Evolutionary conservation across 306 rosid species (phyloP).

Genomic region (Citrullus colocynthis): DNA sequence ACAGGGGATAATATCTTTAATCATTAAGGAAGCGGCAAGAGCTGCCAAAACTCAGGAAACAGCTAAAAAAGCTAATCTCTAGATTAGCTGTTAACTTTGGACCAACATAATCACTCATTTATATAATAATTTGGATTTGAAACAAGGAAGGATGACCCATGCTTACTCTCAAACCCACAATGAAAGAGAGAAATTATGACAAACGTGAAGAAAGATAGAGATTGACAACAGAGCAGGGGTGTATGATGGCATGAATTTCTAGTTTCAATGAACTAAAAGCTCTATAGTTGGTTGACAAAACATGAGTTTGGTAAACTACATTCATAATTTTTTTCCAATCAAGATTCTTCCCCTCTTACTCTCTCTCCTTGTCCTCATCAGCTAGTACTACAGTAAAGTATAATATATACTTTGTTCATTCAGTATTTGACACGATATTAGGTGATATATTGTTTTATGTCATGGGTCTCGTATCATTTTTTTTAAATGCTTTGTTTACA

Average conservation of each 20-base stretch:
- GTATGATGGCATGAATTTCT: neutral
- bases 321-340: neutral
- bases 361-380: neutral
- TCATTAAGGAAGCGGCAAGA: neutral
- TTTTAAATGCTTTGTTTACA: too few relatives aligned
- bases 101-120: neutral
- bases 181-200: neutral
- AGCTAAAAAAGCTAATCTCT: slow-evolving; percentile 2
- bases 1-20: neutral
- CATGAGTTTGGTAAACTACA: neutral
- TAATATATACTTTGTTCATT: too few relatives aligned
- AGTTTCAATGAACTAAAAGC: neutral
- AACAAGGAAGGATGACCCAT: neutral
- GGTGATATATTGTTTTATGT: too few relatives aligned
- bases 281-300: neutral
- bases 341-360: neutral
- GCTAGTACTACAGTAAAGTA: too few relatives aligned
- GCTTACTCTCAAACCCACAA: neutral
- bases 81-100: neutral
- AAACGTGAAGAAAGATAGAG: neutral
- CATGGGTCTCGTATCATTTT: too few relatives aligned
- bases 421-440: too few relatives aligned
- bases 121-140: neutral
- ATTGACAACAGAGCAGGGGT: neutral
- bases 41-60: slow-evolving; percentile 2